A percentile compares a stretch with the other conserved stretches of the same genome.
phyloP scores from a whole-genome alignment of 164 flowering plant species.

The Hamamelis virginiana region DNA sequence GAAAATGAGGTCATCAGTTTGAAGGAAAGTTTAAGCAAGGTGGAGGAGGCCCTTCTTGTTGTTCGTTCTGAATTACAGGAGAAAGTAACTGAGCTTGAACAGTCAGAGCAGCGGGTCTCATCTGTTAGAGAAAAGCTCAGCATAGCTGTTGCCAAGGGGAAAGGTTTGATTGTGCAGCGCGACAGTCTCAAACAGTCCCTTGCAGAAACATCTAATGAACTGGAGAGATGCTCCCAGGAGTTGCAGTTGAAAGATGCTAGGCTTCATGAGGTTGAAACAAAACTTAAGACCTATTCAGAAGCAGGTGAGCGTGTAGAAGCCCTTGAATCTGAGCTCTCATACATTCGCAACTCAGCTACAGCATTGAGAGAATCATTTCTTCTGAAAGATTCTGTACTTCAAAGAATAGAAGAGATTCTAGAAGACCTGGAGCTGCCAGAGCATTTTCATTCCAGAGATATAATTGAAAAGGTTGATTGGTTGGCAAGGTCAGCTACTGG shows the following conservation, averaged over 20 bases:
- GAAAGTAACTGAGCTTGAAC: conserved; percentile 74
- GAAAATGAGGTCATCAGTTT: conserved; percentile 55
- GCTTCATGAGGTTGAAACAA: conserved; percentile 65
- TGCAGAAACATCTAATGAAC: conserved; percentile 68
- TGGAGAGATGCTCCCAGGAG: conserved; percentile 75
- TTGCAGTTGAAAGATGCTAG: conserved; percentile 61
- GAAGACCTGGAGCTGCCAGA: conserved; percentile 96
- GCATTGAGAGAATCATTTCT: conserved; percentile 92
- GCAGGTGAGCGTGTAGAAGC: conserved; percentile 99
- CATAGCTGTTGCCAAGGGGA: conserved; percentile 96
- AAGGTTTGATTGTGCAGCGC: conserved; percentile 88
- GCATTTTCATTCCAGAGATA: conserved; percentile 74
- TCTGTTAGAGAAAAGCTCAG: conserved; percentile 92
- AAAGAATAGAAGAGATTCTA: conserved; percentile 90
- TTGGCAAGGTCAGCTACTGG: conserved; percentile 67
- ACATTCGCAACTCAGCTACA: conserved; percentile 96
- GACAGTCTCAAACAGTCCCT: conserved; percentile 79
- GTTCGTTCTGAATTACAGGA: conserved; percentile 45
- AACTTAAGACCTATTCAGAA: conserved; percentile 72
- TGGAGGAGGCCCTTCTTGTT: conserved; percentile 41
- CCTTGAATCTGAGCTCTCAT: conserved; percentile 94
- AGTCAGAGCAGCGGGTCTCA: conserved; percentile 83
- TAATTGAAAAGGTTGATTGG: conserved; percentile 89
- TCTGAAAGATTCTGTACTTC: conserved; percentile 89
- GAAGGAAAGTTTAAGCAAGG: conserved; percentile 50